Evolutionary conservation across 2,329 filamentous ascomycete species (phyloP), one percentile per base, ranked within the genome.

Genomic region (Cryphonectria radicalis): DNA sequence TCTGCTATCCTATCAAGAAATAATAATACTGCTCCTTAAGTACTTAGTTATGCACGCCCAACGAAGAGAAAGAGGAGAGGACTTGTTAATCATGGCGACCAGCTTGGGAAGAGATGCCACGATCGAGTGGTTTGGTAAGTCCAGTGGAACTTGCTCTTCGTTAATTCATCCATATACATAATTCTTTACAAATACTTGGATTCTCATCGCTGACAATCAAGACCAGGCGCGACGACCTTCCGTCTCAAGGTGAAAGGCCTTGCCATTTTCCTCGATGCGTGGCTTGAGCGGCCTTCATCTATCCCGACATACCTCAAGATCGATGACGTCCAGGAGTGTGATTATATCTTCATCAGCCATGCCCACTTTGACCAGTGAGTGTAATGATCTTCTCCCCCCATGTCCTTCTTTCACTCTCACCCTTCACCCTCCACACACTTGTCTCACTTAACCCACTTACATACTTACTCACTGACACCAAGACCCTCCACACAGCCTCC

Each of bases 291-390:
- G 13, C 67, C 67, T 4, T 55, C 67, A 3, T 50, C 40, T 6
- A 64, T 69, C 3, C 42, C 59, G 28, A 69, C 67, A 6, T 73
- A 70, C 60, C 71, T 76, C 6, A 63, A 63, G 1, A 57, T 74
- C 11, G 73, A 76, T 4, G 74, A 77, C 37, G 75, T 78, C 0
- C 40, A 40, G 5, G 73, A 76, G 25, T 71, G 67, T 19, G 76
- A 77, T 67, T 77, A 78, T 40, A 78, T 77, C 22, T 72, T 77
- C 63, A 77, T 77, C 35, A 75, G 70, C 4, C 76, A 74, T 60
- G 74, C 76, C 0, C 74, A 77, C 66, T 77, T 77, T 64, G 76
- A 77, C 32, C 75, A 77, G 74, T 76, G 32, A n/a, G 67, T 35
- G 32, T 46, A 4, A 22, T 25, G 19, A n/a, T 32, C 2, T n/a